Evolutionary conservation across 306 rosid species (phyloP), one percentile per base, ranked within the genome.

Genomic region (Delonix regia): DNA sequence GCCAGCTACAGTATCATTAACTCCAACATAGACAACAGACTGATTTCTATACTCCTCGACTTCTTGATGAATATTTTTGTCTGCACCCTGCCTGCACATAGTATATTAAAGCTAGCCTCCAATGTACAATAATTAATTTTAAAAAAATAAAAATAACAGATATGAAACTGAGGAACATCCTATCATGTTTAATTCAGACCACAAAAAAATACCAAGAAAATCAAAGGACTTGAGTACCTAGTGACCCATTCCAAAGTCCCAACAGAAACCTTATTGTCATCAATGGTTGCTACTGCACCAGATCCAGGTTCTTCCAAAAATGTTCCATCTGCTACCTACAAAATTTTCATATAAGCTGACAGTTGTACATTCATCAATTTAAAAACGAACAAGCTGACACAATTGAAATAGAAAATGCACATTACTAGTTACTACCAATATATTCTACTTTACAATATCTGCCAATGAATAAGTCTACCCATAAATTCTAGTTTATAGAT

Each of bases 261-360:
- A 56, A 94, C 88, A 44, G 97, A 94, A 82, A 94, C 88, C 86
- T 73, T 85, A 85, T 83, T 90, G 68, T 84, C 81, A 69, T 81
- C 90, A 85, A 94, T 63, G 9, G 82, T 85, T 75, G 97, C 99
- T 55, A 90, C 92, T n/a, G 94, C 97, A 75, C 99, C 97, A 76
- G 97, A 94, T n/a, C 99, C 97, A 82, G 99, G 99, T 86, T 94
- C 97, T 86, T 94, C 99, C 44, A 89, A 71, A 81, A 87, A 94
- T 59, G 99, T 88, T 86, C 97, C 99, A 78, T 94, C 95, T 48
- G 69, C 86, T 45, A 82, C 95, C 97, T 94, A 86, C 33, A 81
- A 70, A 78, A 73, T 80, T 47, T 69, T 56, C 57, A 61, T 66
- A 66, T 82, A 62, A 49, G 62, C 72, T 25, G 62, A 34, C 21